Evolutionary conservation across 352 stramenopile species (phyloP), one percentile per base, ranked within the genome.

Genomic region (Globisporangium camurandrum): DNA sequence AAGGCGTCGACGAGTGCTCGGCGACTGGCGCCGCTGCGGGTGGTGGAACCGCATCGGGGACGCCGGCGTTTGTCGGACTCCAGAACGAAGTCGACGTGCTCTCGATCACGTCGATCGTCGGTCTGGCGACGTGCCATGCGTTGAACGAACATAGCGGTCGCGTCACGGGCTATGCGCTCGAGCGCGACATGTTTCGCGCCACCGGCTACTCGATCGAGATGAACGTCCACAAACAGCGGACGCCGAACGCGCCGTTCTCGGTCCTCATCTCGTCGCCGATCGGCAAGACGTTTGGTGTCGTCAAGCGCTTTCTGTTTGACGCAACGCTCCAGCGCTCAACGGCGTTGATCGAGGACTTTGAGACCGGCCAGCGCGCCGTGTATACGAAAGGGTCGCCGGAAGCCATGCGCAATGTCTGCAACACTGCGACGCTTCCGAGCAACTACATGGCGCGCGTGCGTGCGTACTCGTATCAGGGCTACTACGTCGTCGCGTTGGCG

Each of bases 401-500:
- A 39, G 57, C 73, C 3, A 65, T 91, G 41, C 51, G 50, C 23
- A 62, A 64, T 31, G 72, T 95, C 45, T 96, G 86, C 48, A 69
- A 75, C 7, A 27, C 62, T 0, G 68, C 64, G 17, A 85, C 67
- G 1, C 46, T 96, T 1, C 87, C 89, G 1, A 45, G 55, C 19
- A 79, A 92, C 51, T 96, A 90, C 51, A 46, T 81, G 20, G 67
- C 67, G 16, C 72, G 69, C 24, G 57, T 84, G 40, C 65, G 69
- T 19, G 46, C 62, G 27, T 89, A 85, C 63, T 73, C 84, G 22
- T 84, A 77, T 43, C 66, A 92, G 54, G 89, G 89, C 6, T 86
- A 92, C 50, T 96, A 97, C 59, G 69, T 91, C 8, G 66, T 83
- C 38, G 77, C 69, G 16, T 16, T 96, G 5, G 72, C 69, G 1